Evolutionary conservation across 352 stramenopile species (phyloP), one percentile per base, ranked within the genome.

Genomic region (Saprolegnia parasitica): DNA sequence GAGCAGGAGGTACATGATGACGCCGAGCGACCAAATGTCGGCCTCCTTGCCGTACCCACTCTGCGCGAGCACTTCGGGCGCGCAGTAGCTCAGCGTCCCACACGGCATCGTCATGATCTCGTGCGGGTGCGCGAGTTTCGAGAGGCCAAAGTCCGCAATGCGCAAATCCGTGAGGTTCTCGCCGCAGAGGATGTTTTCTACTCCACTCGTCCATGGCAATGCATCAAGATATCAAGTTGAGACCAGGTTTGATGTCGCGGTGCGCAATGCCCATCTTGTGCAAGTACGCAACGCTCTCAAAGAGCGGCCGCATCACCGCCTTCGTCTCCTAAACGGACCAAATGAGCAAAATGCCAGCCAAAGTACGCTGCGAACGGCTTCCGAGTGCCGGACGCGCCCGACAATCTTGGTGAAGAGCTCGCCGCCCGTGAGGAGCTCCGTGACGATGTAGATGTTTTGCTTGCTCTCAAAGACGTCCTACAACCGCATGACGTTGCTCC

Each of bases 351-450:
- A 35, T 56, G 20, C 15, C 32, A 20, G 10, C 13, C 6, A 49
- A 47, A 6, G 11, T n/a, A n/a, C n/a, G 11, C 18, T 57, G 6
- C 37, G 16, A 6, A 61, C 72, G 2, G 84, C 77, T 75, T 98
- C 92, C 1, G 87, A 96, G 68, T 97, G 96, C 52, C 86, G 72
- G 29, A 82, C 81, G 4, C 86, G 77, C 1, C 89, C 85, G 0
- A 98, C 92, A 71, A 99, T 99, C 4, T 90, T 84, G 77, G 98
- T 97, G 78, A 99, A 99, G 6, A 99, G 75, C 72, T 99, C 96
- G 18, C 97, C 96, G n/a, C 96, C 97, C 9, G 80, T 78, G 1
- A 98, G 81, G 0, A 99, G 82, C 76, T 99, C 97, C 76, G 98
- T 98, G 32, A 99, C 96, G 54, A 99, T 94, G 81, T 98, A 99